Evolutionary conservation across 768 basidiomycete species (phyloP).

Genomic region (Paxillus involutus): DNA sequence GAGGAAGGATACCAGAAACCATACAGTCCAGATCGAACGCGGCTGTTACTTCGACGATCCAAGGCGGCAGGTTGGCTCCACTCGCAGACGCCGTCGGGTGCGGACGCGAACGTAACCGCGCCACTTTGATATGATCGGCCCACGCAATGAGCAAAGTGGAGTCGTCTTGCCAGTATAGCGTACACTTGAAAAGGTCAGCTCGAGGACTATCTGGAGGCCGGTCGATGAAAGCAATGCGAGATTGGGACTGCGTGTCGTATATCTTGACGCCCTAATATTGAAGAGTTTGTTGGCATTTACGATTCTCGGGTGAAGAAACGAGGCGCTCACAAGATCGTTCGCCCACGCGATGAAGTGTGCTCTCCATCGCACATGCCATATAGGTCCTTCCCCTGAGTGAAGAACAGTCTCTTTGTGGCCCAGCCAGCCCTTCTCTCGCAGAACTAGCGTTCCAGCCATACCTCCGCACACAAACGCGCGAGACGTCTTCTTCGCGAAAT

Average conservation of each 20-base stretch:
- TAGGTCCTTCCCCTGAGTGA: constrained; percentile 87
- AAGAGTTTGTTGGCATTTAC: neutral
- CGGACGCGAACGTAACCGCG: constrained; percentile 67
- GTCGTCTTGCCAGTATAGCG: constrained; percentile 90
- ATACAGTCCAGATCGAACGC: constrained; percentile 94
- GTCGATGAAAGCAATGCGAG: constrained; percentile 83
- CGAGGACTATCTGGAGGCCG: constrained; percentile 80
- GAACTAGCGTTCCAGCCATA: constrained; percentile 79
- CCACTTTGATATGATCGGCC: constrained; percentile 93
- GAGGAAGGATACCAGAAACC: constrained; percentile 88
- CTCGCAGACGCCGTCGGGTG: constrained; percentile 42
- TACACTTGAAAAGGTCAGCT: constrained; percentile 93
- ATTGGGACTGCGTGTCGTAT: constrained; percentile 78
- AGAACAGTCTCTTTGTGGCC: constrained; percentile 89
- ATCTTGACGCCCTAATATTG: constrained; percentile 84
- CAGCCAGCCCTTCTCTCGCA: constrained; percentile 95
- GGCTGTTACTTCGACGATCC: constrained; percentile 84
- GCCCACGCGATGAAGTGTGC: constrained; percentile 93
- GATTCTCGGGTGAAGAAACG: neutral
- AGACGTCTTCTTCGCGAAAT: constrained; percentile 76
- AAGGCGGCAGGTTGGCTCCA: constrained; percentile 51
- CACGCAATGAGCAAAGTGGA: constrained; percentile 87
- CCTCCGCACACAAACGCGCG: constrained; percentile 90
- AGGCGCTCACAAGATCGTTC: constrained; percentile 74
- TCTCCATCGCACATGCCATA: constrained; percentile 90